Conservation (phyloP, 495 filamentous ascomycete genomes). For the Penicillium psychrofluorescens region DNA sequence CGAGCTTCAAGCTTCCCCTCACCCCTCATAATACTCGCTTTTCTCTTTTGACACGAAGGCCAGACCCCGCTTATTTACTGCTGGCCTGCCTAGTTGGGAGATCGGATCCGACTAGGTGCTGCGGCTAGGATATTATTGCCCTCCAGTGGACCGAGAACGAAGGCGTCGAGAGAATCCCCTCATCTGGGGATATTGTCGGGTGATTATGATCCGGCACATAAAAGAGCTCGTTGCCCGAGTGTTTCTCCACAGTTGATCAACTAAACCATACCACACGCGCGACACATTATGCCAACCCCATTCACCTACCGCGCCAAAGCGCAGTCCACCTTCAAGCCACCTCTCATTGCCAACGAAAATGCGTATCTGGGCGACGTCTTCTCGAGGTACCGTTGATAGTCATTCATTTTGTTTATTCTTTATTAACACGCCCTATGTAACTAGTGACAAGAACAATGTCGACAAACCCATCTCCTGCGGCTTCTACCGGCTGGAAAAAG, state of each 20-base stretch:
- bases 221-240: neutral
- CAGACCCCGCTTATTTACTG: neutral
- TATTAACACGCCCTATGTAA: conserved; percentile 1
- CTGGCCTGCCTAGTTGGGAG: conserved; percentile 12
- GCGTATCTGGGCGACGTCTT: conserved; percentile 63
- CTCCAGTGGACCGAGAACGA: neutral
- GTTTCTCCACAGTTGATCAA: neutral
- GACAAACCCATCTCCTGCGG: conserved; percentile 60
- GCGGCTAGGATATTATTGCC: conserved; percentile 1
- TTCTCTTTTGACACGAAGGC: neutral
- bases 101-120: conserved; percentile 5
- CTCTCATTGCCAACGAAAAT: conserved; percentile 68
- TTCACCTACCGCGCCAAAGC: conserved; percentile 51
- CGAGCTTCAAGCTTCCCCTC: conserved; percentile 10
- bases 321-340: conserved; percentile 59
- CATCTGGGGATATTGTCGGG: neutral
- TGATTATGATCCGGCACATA: neutral
- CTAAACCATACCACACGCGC: neutral
- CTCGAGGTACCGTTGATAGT: conserved; percentile 37
- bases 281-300: conserved; percentile 19
- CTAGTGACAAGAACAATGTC: conserved; percentile 51
- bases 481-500: conserved; percentile 69
- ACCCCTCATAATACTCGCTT: conserved; percentile 2
- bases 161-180: conserved; percentile 1
- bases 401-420: neutral